Percentiles rank a stretch among this genome's conserved stretches.
Conservation (phyloP, 2,329 filamentous ascomycete genomes). For the Gremmenia infestans region DNA sequence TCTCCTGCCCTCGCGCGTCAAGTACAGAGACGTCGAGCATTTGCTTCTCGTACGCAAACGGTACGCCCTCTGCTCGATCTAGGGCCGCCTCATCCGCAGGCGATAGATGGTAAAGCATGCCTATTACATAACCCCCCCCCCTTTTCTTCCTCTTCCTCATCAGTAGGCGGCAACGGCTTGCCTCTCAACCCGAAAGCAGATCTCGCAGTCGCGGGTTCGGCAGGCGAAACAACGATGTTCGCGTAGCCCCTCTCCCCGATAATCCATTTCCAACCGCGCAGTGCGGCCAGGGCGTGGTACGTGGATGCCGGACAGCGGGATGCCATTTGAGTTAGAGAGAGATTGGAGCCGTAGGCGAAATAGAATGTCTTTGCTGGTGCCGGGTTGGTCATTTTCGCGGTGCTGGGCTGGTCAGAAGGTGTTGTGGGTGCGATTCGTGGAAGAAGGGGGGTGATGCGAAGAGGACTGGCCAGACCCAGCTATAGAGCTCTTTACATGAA, state of each 20-base stretch:
- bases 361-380: constrained; percentile 39
- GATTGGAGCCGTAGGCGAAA: constrained; percentile 69
- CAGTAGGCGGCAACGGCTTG: background rate
- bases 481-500: too few relatives aligned
- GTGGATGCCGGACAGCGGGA: constrained; percentile 52
- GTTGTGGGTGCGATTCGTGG: background rate
- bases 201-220: background rate
- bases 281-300: constrained; percentile 44
- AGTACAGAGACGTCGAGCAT: constrained; percentile 35
- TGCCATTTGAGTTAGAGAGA: constrained; percentile 61
- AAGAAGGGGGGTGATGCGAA: background rate
- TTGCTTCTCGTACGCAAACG: constrained; percentile 54
- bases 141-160: background rate
- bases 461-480: background rate
- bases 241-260: constrained; percentile 65
- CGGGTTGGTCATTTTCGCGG: background rate
- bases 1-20: constrained; percentile 11
- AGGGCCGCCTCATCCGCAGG: constrained; percentile 45
- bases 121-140: constrained; percentile 37
- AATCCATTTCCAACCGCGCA: constrained; percentile 56
- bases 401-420: background rate
- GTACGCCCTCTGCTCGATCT: constrained; percentile 59
- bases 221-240: constrained; percentile 43
- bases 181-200: background rate
- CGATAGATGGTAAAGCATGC: constrained; percentile 48